Conservation (phyloP, 2,329 filamentous ascomycete species). For the Ophiocordyceps australis region DNA sequence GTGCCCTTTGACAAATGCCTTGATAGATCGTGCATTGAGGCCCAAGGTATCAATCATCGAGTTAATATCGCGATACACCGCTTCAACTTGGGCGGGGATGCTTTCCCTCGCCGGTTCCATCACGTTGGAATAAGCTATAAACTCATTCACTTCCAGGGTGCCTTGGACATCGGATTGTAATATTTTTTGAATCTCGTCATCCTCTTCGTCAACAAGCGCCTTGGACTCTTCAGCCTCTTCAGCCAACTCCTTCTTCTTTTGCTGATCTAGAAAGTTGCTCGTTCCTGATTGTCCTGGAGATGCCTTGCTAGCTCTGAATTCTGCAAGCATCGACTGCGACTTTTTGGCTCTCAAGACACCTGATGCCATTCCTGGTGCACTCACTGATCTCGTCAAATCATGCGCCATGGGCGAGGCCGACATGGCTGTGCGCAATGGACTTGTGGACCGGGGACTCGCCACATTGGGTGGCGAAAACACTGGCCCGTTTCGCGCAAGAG, state of each 20-base stretch:
- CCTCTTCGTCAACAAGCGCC: conserved; percentile 47
- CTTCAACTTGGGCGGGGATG: conserved; percentile 44
- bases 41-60: conserved; percentile 90
- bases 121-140: conserved; percentile 43
- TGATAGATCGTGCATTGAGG: conserved; percentile 56
- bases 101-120: conserved; percentile 33
- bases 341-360: conserved; percentile 27
- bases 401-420: too few species aligned
- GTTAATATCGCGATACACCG: conserved; percentile 64
- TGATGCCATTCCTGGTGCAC: conserved; percentile 39
- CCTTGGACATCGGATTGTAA: conserved; percentile 42
- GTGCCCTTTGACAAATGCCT: conserved; percentile 50
- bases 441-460: conserved; percentile 53
- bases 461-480: conserved; percentile 33
- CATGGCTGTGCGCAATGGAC: conserved; percentile 45
- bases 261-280: conserved; percentile 29
- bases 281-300: conserved; percentile 19
- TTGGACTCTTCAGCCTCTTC: conserved; percentile 38
- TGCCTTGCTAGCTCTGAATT: conserved; percentile 20
- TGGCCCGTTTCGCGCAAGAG: conserved; percentile 29
- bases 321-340: conserved; percentile 15
- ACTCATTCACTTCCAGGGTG: conserved; percentile 46
- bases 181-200: conserved; percentile 46
- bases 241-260: conserved; percentile 31
- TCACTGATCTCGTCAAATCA: conserved; percentile 37